Percentiles rank a stretch among this genome's conserved stretches.
These are phyloP conservation scores for Phytophthora agathidicida DNA, from an alignment of 352 stramenopile genomes.

Conservation along the genomic window DNA sequence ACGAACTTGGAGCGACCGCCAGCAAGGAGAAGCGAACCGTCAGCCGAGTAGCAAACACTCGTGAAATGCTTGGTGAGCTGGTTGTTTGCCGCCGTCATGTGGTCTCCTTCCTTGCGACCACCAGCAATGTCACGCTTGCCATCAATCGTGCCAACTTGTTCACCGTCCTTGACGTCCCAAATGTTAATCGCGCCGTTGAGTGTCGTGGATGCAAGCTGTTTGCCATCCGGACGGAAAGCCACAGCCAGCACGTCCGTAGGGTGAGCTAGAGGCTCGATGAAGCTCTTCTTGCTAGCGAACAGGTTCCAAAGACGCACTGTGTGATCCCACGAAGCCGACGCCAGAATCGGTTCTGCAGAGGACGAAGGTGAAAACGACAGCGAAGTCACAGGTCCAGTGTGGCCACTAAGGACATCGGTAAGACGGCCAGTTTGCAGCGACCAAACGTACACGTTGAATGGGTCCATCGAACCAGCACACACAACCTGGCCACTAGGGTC, in stretches of 20 bases:
- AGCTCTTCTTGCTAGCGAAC: constrained; percentile 96
- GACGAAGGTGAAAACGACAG: constrained; percentile 92
- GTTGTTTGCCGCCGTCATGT: constrained; percentile 89
- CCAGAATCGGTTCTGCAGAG: constrained; percentile 87
- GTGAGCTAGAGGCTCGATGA: constrained; percentile 96
- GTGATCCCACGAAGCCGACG: constrained; percentile 98
- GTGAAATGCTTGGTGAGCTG: constrained; percentile 98
- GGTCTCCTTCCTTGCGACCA: constrained; percentile 86
- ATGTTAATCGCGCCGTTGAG: constrained; percentile 97
- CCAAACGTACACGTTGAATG: constrained; percentile 99
- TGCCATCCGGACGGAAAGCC: constrained; percentile 96
- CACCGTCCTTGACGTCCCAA: constrained; percentile 97
- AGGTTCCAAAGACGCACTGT: constrained; percentile 99
- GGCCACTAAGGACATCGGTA: constrained; percentile 97
- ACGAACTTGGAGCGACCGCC: constrained; percentile 98
- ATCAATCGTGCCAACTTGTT: constrained; percentile 96
- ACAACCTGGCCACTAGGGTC: constrained; percentile 97
- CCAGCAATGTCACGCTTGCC: constrained; percentile 96
- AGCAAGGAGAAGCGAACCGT: constrained; percentile 97
- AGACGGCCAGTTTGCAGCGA: constrained; percentile 96
- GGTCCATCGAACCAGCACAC: constrained; percentile 94
- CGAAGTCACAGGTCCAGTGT: constrained; percentile 96
- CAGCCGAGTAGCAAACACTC: constrained; percentile 98
- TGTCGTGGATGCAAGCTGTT: constrained; percentile 95
- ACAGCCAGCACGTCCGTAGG: constrained; percentile 97